A percentile compares a stretch with the other conserved stretches of the same genome.
Conservation (phyloP, 2,329 filamentous ascomycete species). For the Falciphora oryzae region DNA sequence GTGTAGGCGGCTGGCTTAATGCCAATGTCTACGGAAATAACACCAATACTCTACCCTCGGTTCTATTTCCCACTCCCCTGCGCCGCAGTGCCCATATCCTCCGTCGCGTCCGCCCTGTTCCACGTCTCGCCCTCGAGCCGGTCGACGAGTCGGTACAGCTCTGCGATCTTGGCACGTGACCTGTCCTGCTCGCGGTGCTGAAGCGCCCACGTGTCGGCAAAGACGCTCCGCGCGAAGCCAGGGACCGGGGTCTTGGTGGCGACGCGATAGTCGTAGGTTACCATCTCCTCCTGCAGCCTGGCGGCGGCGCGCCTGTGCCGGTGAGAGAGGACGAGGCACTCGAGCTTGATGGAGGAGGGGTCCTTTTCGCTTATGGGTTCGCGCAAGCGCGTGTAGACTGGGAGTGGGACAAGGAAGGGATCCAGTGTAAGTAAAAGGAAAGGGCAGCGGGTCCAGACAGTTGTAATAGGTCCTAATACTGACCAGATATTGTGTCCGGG, state of each 20-base stretch:
- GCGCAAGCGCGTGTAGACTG: neutral
- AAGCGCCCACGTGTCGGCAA: conserved; percentile 29
- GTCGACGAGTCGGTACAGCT: conserved; percentile 53
- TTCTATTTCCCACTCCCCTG: conserved; percentile 2
- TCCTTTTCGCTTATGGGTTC: conserved; percentile 19
- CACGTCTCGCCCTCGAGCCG: conserved; percentile 67
- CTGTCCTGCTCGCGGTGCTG: conserved; percentile 52
- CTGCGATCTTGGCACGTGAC: conserved; percentile 47
- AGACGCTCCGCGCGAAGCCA: conserved; percentile 33
- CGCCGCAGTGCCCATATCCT: conserved; percentile 53
- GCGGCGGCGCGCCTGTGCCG: conserved; percentile 66
- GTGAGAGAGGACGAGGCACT: conserved; percentile 69
- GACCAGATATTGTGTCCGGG: conserved; percentile 69
- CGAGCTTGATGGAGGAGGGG: conserved; percentile 51
- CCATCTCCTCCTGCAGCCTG: conserved; percentile 69
- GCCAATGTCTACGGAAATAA: too few relatives aligned
- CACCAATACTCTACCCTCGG: neutral
- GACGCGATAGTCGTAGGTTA: conserved; percentile 60
- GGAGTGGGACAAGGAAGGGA: neutral
- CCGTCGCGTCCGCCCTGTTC: conserved; percentile 65
- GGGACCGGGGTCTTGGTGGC: conserved; percentile 33
- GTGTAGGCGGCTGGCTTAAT: too few relatives aligned
- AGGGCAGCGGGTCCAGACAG: neutral
- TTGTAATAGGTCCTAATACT: conserved; percentile 13
- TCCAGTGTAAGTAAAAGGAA: neutral